Evolutionary conservation across 768 basidiomycete species (phyloP), one percentile per base, ranked within the genome.

Genomic region (Pilatotrama ljubarskyi): DNA sequence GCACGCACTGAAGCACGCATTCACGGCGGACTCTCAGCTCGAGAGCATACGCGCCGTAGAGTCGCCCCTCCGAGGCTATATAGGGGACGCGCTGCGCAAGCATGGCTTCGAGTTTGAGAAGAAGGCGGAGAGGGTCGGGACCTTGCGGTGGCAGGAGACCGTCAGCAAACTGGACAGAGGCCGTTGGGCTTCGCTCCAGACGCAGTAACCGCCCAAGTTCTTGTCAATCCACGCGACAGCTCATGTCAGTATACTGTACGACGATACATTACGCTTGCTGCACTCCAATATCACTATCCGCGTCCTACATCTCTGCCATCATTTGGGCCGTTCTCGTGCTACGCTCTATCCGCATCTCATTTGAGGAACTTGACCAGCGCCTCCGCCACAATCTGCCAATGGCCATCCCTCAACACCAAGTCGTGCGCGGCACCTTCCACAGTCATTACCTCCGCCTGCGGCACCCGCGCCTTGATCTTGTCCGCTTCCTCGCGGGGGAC

Each of bases 1-100:
- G n/a, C 78, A 84, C 67, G 88, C 86, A 0, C 68, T 85, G 24
- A 70, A 76, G 32, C 78, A 81, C 55, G 82, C 84, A n/a, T 91
- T 93, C 69, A 69, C 75, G 13, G 66, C 72, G 9, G 72, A 78
- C 53, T 49, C 69, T 10, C 71, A 68, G 17, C 71, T 88, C 55
- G 69, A 80, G 61, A 71, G 70, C 25, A 77, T 91, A 55, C 75
- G 77, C 56, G 77, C 78, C 0, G 51, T 69, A 0, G 80, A 82
- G 26, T 82, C 81, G 1, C 77, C 84, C 5, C 76, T 91, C 5
- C 72, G 77, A n/a, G 69, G 72, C 0, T 88, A 88, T 63, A 72
- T 78, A 37, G 71, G 77, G n/a, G 61, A 73, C 9, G 73, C 80
- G 32, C 69, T 88, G 42, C 73, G 71, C 49, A 71, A 76, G 48